These are phyloP conservation scores for Collariella sp. DNA, from an alignment of 495 filamentous ascomycete species.

Conservation along the genomic window DNA sequence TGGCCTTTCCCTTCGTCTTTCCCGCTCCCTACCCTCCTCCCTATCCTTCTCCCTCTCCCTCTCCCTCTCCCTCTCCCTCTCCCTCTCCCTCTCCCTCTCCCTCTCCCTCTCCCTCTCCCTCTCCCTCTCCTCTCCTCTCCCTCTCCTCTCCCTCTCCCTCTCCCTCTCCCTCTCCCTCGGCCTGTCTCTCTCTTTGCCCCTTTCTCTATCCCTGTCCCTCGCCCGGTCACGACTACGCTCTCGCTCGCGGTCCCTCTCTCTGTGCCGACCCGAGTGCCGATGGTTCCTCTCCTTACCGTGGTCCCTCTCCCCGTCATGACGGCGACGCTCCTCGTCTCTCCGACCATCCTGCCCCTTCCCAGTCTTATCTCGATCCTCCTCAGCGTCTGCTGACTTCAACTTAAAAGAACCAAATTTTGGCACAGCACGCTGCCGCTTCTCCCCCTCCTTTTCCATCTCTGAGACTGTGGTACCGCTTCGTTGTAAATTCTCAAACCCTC, in stretches of 20 bases:
- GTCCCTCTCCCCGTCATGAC: neutral
- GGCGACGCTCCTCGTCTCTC: neutral
- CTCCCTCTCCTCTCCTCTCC: neutral
- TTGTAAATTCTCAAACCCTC: neutral
- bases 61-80: neutral
- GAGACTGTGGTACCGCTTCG: neutral
- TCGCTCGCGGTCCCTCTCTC: neutral
- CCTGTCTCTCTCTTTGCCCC: neutral
- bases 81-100: neutral
- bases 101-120: neutral
- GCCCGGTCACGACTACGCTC: conserved; percentile 12
- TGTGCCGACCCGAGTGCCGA: neutral
- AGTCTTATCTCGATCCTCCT: neutral
- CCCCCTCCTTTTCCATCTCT: conserved; percentile 13
- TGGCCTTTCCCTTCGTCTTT: no score
- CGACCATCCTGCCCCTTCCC: neutral
- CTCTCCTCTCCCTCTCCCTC: neutral
- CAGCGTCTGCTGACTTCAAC: conserved; percentile 31
- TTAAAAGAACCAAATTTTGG: conserved; percentile 66
- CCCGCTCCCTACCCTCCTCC: no score
- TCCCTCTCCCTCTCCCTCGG: neutral
- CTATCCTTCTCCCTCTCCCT: neutral
- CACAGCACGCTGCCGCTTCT: conserved; percentile 30
- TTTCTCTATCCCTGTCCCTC: conserved; percentile 2
- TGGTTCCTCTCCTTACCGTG: neutral